Percentiles rank a stretch among this genome's conserved stretches.
Conservation (phyloP, 2,329 filamentous ascomycete species). For the Chaetomiaceae sp. region DNA sequence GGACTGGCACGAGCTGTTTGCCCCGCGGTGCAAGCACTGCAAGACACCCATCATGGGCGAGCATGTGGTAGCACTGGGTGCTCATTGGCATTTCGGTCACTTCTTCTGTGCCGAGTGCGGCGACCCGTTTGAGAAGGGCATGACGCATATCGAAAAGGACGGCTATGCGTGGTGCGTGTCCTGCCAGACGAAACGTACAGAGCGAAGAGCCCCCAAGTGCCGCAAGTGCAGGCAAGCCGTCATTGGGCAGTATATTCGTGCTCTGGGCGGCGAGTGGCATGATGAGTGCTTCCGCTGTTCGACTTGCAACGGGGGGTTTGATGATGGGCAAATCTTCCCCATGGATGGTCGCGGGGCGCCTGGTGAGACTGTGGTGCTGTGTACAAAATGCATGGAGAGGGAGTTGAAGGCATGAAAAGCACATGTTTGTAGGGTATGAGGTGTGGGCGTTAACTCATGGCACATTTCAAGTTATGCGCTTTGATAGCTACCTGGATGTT, state of each 20-base stretch:
- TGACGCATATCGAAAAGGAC: slow-evolving; percentile 83
- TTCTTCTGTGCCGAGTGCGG: slow-evolving; percentile 99
- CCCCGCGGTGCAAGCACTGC: slow-evolving; percentile 91
- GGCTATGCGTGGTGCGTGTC: slow-evolving; percentile 95
- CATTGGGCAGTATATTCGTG: slow-evolving; percentile 83
- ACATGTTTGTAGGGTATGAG: background rate
- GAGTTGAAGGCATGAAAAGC: slow-evolving; percentile 52
- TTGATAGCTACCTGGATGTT: background rate
- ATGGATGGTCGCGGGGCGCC: slow-evolving; percentile 41
- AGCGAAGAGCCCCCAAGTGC: slow-evolving; percentile 84
- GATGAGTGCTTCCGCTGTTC: slow-evolving; percentile 83
- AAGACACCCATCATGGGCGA: slow-evolving; percentile 95
- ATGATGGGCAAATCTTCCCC: slow-evolving; percentile 63
- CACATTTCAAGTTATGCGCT: background rate
- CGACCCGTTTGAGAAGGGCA: slow-evolving; percentile 76
- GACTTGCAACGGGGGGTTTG: slow-evolving; percentile 55
- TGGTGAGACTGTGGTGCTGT: slow-evolving; percentile 51
- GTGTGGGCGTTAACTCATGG: slow-evolving; percentile 1
- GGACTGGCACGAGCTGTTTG: slow-evolving; percentile 96
- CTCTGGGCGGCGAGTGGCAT: slow-evolving; percentile 91
- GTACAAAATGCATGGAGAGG: slow-evolving; percentile 55
- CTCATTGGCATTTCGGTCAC: slow-evolving; percentile 96
- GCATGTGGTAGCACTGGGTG: slow-evolving; percentile 86
- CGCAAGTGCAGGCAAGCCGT: slow-evolving; percentile 78
- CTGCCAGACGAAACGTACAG: slow-evolving; percentile 89